Evolutionary conservation across 2,329 filamentous ascomycete species (phyloP), one percentile per base, ranked within the genome.

Genomic region (Ascochyta fabae): DNA sequence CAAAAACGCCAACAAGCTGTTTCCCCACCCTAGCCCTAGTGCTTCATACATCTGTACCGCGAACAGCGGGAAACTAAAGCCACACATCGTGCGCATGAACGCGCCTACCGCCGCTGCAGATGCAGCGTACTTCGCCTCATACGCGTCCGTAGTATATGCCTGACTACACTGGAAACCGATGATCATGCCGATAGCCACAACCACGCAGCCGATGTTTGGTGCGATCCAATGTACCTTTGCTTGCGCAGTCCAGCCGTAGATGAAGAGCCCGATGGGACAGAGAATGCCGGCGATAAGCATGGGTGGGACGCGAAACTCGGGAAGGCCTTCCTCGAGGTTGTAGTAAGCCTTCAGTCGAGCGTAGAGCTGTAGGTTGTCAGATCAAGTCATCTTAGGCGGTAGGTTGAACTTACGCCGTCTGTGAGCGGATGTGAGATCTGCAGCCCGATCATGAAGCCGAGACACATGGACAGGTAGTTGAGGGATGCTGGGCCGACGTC

Each of bases 121-220:
- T 7, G 70, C 67, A 9, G 67, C 67, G 34, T 70, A 69, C 26
- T 76, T 69, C 9, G 63, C 82, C 83, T 10, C 86, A 62, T 83
- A 88, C 5, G 82, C 79, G 53, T 90, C 87, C 33, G 88, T 83
- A 1, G 88, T 79, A 60, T 90, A 91, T 13, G 84, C 84, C 51
- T 84, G 81, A 39, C 84, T 80, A 29, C 83, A 83, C 68, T 84
- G 83, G 58, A 86, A 88, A 0, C 82, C 71, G 0, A 80, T 77
- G 77, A 86, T 83, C 13, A 71, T 57, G 13, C 77, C 77, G 6
- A 75, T 56, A 0, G 82, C 82, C 3, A 84, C 74, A 1, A 85
- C 64, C 1, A 70, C 66, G 0, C 79, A 83, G 0, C 83, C 84
- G 4, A 85, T 62, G 53, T 84, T 78, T 3, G 84, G 83, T 1